A percentile compares a stretch with the other conserved stretches of the same genome.
These are phyloP conservation scores for Euclidium syriacum DNA, from an alignment of 345 rosid species.

Conservation along the genomic window DNA sequence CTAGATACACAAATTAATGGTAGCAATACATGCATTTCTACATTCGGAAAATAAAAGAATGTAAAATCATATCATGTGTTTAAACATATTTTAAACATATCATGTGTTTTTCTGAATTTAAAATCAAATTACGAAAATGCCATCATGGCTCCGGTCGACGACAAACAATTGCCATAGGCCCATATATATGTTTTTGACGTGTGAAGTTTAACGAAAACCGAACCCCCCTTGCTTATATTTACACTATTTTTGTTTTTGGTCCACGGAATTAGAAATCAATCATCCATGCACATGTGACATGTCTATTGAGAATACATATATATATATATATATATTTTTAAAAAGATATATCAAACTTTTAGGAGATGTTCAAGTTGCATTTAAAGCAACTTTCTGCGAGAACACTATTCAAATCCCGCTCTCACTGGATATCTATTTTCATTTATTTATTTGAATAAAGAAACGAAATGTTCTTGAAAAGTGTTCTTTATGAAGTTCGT, in stretches of 20 bases:
- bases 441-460: too few relatives aligned
- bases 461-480: too few relatives aligned
- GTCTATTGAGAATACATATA: slow-evolving; percentile 7
- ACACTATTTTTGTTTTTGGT: slow-evolving; percentile 11
- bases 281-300: slow-evolving; percentile 29
- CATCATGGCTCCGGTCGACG: background rate
- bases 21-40: too few relatives aligned
- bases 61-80: too few relatives aligned
- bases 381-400: too few relatives aligned
- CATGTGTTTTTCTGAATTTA: background rate
- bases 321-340: too few relatives aligned
- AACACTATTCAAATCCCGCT: too few relatives aligned
- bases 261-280: slow-evolving; percentile 18
- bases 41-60: too few relatives aligned
- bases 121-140: background rate
- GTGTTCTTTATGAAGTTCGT: too few relatives aligned
- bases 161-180: background rate
- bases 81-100: too few relatives aligned
- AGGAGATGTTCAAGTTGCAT: background rate
- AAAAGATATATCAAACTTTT: background rate
- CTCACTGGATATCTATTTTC: too few relatives aligned
- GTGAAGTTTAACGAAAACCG: slow-evolving; percentile 14
- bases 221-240: background rate
- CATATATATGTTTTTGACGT: slow-evolving; percentile 6
- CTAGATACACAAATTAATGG: too few relatives aligned